Percentiles rank a stretch among this genome's conserved stretches.
Conservation (phyloP, 2,329 filamentous ascomycete species). For the Stromatinia cepivora region DNA sequence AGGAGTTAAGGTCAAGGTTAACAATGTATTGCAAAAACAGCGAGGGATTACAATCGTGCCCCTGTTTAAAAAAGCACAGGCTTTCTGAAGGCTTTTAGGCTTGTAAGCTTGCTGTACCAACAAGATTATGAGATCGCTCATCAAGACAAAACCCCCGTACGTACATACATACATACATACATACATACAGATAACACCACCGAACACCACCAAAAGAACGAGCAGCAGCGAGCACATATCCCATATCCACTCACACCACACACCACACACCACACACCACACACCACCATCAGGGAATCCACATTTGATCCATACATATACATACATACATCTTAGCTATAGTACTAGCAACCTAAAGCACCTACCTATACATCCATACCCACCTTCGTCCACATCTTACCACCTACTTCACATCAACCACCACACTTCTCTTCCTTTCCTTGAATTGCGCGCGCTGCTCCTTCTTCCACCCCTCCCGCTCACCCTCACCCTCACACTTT, state of each 20-base stretch:
- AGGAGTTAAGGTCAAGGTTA: slow-evolving; percentile 19
- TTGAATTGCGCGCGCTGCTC: slow-evolving; percentile 19
- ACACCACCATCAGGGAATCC: slow-evolving; percentile 5
- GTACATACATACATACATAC: neutral
- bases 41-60: slow-evolving; percentile 13
- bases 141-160: slow-evolving; percentile 12
- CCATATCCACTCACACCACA: slow-evolving; percentile 11
- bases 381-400: slow-evolving; percentile 21
- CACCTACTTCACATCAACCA: slow-evolving; percentile 18
- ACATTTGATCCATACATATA: slow-evolving; percentile 24
- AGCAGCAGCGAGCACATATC: slow-evolving; percentile 13
- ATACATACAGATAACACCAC: slow-evolving; percentile 12
- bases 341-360: slow-evolving; percentile 31
- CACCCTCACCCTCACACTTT: slow-evolving; percentile 13
- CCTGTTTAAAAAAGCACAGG: slow-evolving; percentile 18
- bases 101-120: slow-evolving; percentile 16
- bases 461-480: slow-evolving; percentile 19
- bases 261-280: neutral
- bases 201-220: slow-evolving; percentile 5
- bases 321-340: slow-evolving; percentile 9
- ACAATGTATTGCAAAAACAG: neutral
- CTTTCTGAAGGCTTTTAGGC: slow-evolving; percentile 15
- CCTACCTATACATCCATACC: slow-evolving; percentile 22
- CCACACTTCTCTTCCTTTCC: slow-evolving; percentile 16
- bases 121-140: slow-evolving; percentile 23